Percentiles rank a stretch among this genome's conserved stretches.
phyloP scores from a whole-genome alignment of 2,329 filamentous ascomycete genomes.

The Rhynchosporium graminicola region DNA sequence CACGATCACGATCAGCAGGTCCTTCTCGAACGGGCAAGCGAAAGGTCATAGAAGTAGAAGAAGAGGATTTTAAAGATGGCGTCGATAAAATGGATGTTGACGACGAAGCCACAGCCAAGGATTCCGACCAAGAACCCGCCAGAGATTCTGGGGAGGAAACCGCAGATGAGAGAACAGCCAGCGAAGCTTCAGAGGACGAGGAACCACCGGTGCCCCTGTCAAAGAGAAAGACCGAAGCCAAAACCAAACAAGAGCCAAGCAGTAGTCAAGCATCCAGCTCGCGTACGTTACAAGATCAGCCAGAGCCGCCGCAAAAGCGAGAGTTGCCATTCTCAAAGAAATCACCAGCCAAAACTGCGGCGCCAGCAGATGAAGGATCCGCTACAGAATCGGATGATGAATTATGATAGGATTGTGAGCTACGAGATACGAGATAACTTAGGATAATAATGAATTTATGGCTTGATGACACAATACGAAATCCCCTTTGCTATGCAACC shows the following conservation, averaged over 20 bases:
- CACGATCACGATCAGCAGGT: constrained; percentile 24
- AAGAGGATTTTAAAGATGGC: constrained; percentile 48
- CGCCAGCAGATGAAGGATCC: constrained; percentile 28
- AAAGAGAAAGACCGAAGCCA: constrained; percentile 11
- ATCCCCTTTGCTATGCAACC: too few species aligned
- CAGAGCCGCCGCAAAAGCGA: constrained; percentile 25
- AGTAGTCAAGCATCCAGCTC: constrained; percentile 14
- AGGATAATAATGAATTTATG: constrained; percentile 15
- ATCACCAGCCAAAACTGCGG: constrained; percentile 17
- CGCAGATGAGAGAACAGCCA: constrained; percentile 32
- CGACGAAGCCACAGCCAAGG: constrained; percentile 22
- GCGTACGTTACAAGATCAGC: constrained; percentile 10
- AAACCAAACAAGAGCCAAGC: constrained; percentile 14
- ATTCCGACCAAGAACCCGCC: constrained; percentile 28
- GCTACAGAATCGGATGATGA: constrained; percentile 40
- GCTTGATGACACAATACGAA: background rate
- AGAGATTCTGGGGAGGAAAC: constrained; percentile 28
- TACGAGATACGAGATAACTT: constrained; percentile 8
- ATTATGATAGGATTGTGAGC: constrained; percentile 26
- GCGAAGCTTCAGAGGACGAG: constrained; percentile 27
- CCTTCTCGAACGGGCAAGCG: constrained; percentile 52
- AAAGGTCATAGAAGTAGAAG: constrained; percentile 45
- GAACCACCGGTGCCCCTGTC: constrained; percentile 19
- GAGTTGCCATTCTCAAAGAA: constrained; percentile 32
- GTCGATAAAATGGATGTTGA: constrained; percentile 56